Evolutionary conservation across 306 rosid genomes (phyloP), one percentile per base, ranked within the genome.

Genomic region (Quercus gilva): DNA sequence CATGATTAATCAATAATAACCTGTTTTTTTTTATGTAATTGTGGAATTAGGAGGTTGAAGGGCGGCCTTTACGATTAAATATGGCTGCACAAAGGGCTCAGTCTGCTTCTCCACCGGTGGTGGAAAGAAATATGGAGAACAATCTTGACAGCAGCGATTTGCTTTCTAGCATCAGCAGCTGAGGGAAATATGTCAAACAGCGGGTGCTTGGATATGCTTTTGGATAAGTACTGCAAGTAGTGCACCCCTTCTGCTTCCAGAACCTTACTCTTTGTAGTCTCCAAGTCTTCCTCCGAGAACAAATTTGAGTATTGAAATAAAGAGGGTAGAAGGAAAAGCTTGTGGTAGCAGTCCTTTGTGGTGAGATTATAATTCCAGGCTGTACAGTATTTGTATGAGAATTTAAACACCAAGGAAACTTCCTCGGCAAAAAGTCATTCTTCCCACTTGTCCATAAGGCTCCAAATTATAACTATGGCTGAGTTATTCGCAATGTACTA

Each of bases 61-160:
- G 94, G 17, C 89, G 99, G 68, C 82, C 92, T 0, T 80, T 95
- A 78, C 88, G 97, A 76, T 80, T 95, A 79, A 91, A 91, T 67
- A 57, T 81, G 79, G 98, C 98, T 17, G 68, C 84, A 21, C 85
- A 65, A 11, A 87, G 81, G 75, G 74, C 84, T 67, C 21, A 81
- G 41, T 65, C 85, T 45, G 51, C 85, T 41, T 80, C 97, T 10
- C 65, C 84, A 19, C 77, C 87, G 14, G 71, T 58, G 41, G 19
- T 41, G 21, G 85, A 76, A 75, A 76, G 77, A 31, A 81, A 71
- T 74, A 37, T 80, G 29, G 77, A 76, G 71, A 79, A 69, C 75
- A 71, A 23, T 74, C 76, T 80, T 59, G 90, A 87, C 68, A 81
- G 79, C 77, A 78, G 83, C 5, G 93, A 90, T 76, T 69, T 93